Conservation (phyloP, 306 rosid genomes). For the Boehmeria nivea region DNA sequence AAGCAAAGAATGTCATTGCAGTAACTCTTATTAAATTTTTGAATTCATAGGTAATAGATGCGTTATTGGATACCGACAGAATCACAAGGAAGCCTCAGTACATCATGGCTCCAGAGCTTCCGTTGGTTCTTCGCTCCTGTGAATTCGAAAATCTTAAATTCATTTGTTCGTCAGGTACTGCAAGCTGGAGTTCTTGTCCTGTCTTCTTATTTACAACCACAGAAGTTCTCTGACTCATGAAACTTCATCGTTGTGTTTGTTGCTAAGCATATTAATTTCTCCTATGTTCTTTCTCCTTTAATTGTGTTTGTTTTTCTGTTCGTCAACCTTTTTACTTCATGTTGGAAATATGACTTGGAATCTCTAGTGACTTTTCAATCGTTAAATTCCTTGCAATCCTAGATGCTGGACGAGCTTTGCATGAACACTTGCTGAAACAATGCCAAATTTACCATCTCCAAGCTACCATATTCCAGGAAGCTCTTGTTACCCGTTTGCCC, state of each 20-base stretch:
- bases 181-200: not conserved
- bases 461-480: slow-evolving; percentile 74
- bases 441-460: slow-evolving; percentile 65
- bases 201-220: not conserved
- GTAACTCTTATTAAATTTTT: slow-evolving; percentile 19
- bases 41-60: slow-evolving; percentile 59
- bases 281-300: not conserved
- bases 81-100: slow-evolving; percentile 84
- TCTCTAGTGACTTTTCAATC: slow-evolving; percentile 15
- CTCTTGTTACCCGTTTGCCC: slow-evolving; percentile 56
- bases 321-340: too few species aligned
- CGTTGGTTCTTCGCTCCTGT: slow-evolving; percentile 84
- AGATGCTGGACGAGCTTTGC: slow-evolving; percentile 63
- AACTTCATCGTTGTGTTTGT: not conserved
- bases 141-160: slow-evolving; percentile 72
- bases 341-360: not conserved
- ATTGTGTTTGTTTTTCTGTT: not conserved
- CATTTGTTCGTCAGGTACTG: slow-evolving; percentile 74
- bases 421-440: slow-evolving; percentile 52
- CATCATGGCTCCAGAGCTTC: slow-evolving; percentile 72
- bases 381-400: slow-evolving; percentile 17
- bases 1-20: too few species aligned
- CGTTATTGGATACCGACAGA: slow-evolving; percentile 50
- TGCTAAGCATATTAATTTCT: slow-evolving; percentile 4
- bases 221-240: not conserved